Evolutionary conservation across 192 early-diverging fungal genomes (phyloP).

Genomic region (Hyaloraphidium curvatum): DNA sequence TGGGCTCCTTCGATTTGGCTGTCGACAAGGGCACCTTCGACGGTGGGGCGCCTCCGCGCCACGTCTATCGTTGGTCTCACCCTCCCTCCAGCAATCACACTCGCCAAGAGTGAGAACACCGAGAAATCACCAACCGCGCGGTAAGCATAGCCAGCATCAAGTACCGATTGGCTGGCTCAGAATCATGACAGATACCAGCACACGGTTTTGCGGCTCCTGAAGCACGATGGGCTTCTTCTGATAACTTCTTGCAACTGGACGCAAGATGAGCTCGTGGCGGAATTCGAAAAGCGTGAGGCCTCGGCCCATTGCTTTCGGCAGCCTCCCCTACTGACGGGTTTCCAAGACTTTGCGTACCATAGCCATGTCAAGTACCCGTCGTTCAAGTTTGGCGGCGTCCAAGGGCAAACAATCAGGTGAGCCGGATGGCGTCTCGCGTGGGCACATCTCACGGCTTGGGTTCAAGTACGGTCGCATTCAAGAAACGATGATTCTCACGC

Average conservation of each 20-base stretch:
- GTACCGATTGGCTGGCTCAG: slow-evolving; percentile 13
- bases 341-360: slow-evolving; percentile 35
- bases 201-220: slow-evolving; percentile 39
- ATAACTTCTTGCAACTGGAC: slow-evolving; percentile 95
- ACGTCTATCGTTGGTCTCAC: too few relatives aligned
- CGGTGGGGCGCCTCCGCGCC: too few relatives aligned
- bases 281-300: slow-evolving; percentile 32
- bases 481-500: slow-evolving; percentile 12
- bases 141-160: too few relatives aligned
- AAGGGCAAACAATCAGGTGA: slow-evolving; percentile 60
- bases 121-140: too few relatives aligned
- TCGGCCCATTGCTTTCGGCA: not conserved
- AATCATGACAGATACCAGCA: slow-evolving; percentile 26
- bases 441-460: not conserved
- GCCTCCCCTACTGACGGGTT: not conserved
- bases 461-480: slow-evolving; percentile 47
- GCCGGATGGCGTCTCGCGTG: not conserved
- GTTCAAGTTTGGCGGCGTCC: slow-evolving; percentile 72
- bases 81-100: too few relatives aligned
- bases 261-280: slow-evolving; percentile 53
- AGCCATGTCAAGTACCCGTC: slow-evolving; percentile 61
- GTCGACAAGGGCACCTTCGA: slow-evolving; percentile 92
- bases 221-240: slow-evolving; percentile 44
- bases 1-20: slow-evolving; percentile 33
- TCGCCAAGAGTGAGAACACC: too few relatives aligned